Percentiles rank a stretch among this genome's conserved stretches.
Evolutionary conservation across 345 rosid genomes (phyloP).

Genomic region (Euphorbia tirucalli): DNA sequence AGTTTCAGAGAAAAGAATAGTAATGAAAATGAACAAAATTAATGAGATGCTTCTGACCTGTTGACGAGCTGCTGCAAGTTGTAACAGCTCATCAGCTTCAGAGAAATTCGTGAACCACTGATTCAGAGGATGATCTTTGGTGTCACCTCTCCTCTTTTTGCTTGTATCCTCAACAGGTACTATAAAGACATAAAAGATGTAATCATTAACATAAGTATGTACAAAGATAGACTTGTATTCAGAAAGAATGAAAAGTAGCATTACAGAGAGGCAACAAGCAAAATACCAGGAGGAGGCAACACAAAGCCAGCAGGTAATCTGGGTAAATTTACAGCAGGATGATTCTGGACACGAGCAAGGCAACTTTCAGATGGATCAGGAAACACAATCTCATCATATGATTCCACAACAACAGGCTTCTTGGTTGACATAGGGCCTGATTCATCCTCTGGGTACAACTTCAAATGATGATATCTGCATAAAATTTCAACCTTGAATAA

Average conservation of each 20-base stretch:
- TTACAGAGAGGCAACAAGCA: neutral
- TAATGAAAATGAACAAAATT: neutral
- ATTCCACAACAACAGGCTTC: constrained; percentile 37
- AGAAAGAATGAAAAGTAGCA: constrained; percentile 15
- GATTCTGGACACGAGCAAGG: constrained; percentile 30
- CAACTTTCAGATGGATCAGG: constrained; percentile 35
- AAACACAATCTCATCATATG: constrained; percentile 32
- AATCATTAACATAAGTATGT: neutral
- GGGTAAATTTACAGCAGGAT: constrained; percentile 32
- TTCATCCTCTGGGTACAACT: constrained; percentile 32
- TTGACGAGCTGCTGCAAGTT: constrained; percentile 37
- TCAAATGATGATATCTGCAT: constrained; percentile 31
- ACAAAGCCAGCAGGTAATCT: constrained; percentile 34
- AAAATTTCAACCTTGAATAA: neutral
- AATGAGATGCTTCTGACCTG: constrained; percentile 22
- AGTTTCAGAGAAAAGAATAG: neutral
- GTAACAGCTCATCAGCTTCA: constrained; percentile 36
- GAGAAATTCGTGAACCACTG: constrained; percentile 33
- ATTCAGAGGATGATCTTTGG: constrained; percentile 28
- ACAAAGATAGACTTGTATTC: neutral
- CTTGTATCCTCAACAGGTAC: constrained; percentile 28
- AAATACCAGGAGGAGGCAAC: constrained; percentile 28
- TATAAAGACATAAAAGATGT: neutral
- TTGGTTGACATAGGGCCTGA: constrained; percentile 27
- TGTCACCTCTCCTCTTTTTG: constrained; percentile 33